Evolutionary conservation across 768 basidiomycete species (phyloP), one percentile per base, ranked within the genome.

Genomic region (Rhodotorula kratochvilovae): DNA sequence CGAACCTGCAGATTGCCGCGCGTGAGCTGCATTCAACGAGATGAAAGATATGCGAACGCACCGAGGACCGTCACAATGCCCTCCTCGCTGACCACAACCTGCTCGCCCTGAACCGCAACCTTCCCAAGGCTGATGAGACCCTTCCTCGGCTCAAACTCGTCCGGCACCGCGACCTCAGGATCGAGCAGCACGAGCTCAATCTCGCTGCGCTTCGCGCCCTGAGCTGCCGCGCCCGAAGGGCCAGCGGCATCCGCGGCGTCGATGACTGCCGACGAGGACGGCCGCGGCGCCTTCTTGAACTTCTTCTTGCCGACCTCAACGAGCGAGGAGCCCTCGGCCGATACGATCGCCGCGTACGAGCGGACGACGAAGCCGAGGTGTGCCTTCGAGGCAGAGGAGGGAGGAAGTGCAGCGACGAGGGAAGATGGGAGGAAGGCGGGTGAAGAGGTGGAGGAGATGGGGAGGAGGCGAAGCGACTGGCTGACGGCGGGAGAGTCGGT

Each of bases 51-150:
- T 23, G 17, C 21, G 17, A 5, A 65, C 69, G 11, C n/a, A 70
- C 67, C 48, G 16, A 74, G 67, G 1, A 63, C 39, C 17, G 73
- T 68, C 7, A 75, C 67, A 29, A 66, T 71, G 3, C 73, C 73
- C 11, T 71, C 70, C 23, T 75, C 70, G 61, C 73, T 75, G 15
- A 71, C 67, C 15, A 71, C 73, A 2, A 71, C 73, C 65, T 75
- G 50, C 35, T 61, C 45, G 3, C 70, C 73, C 21, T 57, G 55
- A 5, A 75, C 70, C 5, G 25, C 46, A 12, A 71, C 53, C 31
- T 31, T 65, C 17, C 73, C 73, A 11, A 75, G 45, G 45, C 73
- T 71, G 31, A 68, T 29, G 3, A 68, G 59, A 5, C 68, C 70
- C 16, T 46, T 6, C 19, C 53, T 53, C 23, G 61, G 29, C 56